These are phyloP conservation scores for Aspergillus bertholletiae DNA, from an alignment of 495 filamentous ascomycete genomes.

Conservation along the genomic window DNA sequence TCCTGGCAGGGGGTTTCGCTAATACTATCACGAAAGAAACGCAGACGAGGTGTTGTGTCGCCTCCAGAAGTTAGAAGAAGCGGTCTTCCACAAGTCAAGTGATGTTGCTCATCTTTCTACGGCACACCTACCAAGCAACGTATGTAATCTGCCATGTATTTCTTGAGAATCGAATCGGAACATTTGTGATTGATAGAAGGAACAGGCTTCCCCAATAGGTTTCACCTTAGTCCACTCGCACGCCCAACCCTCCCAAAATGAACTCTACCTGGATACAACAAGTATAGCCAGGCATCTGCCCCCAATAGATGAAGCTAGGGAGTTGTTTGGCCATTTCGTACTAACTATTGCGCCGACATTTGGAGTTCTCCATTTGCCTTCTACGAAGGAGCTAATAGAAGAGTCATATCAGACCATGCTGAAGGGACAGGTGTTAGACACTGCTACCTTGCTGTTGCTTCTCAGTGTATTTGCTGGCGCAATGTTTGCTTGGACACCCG, in stretches of 20 bases:
- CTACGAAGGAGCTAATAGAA: constrained; percentile 17
- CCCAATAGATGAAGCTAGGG: constrained; percentile 19
- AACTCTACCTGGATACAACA: background rate
- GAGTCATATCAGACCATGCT: constrained; percentile 19
- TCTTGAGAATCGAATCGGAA: too few species aligned
- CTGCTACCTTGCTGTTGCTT: constrained; percentile 14
- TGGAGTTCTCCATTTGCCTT: constrained; percentile 27
- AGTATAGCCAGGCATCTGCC: constrained; percentile 12
- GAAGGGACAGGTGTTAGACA: constrained; percentile 12
- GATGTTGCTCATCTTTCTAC: too few species aligned
- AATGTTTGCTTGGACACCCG: constrained; percentile 19
- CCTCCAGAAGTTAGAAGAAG: background rate
- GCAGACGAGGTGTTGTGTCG: background rate
- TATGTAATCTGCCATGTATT: too few species aligned
- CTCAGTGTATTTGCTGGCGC: constrained; percentile 26
- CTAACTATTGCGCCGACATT: constrained; percentile 19
- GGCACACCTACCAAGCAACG: too few species aligned
- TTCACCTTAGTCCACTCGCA: background rate
- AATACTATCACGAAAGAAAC: background rate
- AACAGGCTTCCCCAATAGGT: background rate
- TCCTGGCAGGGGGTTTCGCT: background rate
- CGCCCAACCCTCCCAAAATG: background rate
- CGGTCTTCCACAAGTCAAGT: background rate
- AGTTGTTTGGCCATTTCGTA: constrained; percentile 24
- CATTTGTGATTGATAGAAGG: background rate